Evolutionary conservation across 495 filamentous ascomycete species (phyloP), one percentile per base, ranked within the genome.

Genomic region (Xylaria castorea): DNA sequence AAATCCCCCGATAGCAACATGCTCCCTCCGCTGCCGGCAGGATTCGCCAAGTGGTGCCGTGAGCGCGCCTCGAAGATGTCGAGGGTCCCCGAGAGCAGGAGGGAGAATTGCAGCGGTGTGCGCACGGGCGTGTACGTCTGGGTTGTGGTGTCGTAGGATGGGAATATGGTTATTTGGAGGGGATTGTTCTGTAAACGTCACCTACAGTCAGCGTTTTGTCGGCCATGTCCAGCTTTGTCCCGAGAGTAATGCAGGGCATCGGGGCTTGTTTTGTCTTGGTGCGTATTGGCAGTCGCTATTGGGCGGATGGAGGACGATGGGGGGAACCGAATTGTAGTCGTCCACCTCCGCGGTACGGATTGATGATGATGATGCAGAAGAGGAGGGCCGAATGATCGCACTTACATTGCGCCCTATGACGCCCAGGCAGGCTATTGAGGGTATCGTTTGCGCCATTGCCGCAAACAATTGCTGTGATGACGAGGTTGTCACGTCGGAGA

Each of bases 111-210:
- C 32, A 99, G 89, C 7, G 83, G 88, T 71, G 85, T 90, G 78
- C 83, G 86, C 62, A 86, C 87, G 76, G 84, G 86, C 36, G 77
- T 73, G 76, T 79, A 83, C 66, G 77, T 77, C 79, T 81, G 83
- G 71, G 82, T 83, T 51, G 77, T 51, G 36, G 81, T 74, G 74
- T 86, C 83, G 82, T 85, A 80, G 73, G 94, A 91, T 44, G 94
- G 92, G 81, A 98, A 98, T 79, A 97, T 87, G 58, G 92, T 89
- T 71, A 97, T 92, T 83, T 97, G 95, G 79, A 99, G 92, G 61
- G 95, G 96, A 80, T 97, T 97, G 83, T 98, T 97, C 96, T 99
- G 77, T 25, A 55, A 22, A 14, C 61, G 46, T 27, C 18, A 63
- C 44, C 32, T n/a, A 18, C 5, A 7, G 48, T 46, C 18, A 53